Evolutionary conservation across 1,284 basidiomycete species (phyloP).

Genomic region (Laetiporus sulphureus): DNA sequence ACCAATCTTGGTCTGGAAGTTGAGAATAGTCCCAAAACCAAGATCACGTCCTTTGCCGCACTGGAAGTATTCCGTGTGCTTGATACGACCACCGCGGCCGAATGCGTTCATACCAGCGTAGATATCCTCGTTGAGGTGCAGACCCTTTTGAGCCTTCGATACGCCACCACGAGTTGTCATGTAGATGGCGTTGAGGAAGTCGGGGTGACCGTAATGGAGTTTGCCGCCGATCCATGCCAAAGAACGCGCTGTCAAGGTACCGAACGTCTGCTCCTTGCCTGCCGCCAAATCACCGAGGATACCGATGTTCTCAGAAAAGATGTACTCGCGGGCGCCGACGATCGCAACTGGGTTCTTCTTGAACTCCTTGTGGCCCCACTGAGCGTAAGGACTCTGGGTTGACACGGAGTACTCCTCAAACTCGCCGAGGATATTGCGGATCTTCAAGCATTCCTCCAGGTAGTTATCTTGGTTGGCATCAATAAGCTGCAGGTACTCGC

Average conservation of each 20-base stretch:
- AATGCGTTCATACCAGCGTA: conserved; percentile 99
- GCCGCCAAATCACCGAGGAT: conserved; percentile 97
- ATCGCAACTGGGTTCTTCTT: conserved; percentile 90
- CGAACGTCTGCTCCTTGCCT: conserved; percentile 99
- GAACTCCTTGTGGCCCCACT: conserved; percentile 85
- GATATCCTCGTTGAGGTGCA: conserved; percentile 99
- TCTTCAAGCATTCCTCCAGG: conserved; percentile 98
- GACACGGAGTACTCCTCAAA: conserved; percentile 93
- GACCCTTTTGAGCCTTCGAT: conserved; percentile 97
- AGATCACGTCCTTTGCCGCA: conserved; percentile 99
- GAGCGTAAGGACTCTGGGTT: conserved; percentile 86
- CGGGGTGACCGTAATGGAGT: conserved; percentile 97
- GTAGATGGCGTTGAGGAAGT: conserved; percentile 97
- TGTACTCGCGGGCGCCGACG: conserved; percentile 98
- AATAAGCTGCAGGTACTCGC: conserved; percentile 98
- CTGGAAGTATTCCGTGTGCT: conserved; percentile 98
- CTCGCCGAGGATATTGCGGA: conserved; percentile 95
- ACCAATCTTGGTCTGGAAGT: conserved; percentile 99
- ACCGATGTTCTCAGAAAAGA: conserved; percentile 99
- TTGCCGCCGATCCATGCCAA: conserved; percentile 98
- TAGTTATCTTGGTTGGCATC: conserved; percentile 99
- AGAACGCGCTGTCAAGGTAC: conserved; percentile 91
- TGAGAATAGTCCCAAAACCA: conserved; percentile 97
- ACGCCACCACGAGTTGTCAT: conserved; percentile 99
- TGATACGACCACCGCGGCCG: conserved; percentile 94